A percentile compares a stretch with the other conserved stretches of the same genome.
Conservation (phyloP, 2,329 filamentous ascomycete genomes). For the Shiraia sp. region DNA sequence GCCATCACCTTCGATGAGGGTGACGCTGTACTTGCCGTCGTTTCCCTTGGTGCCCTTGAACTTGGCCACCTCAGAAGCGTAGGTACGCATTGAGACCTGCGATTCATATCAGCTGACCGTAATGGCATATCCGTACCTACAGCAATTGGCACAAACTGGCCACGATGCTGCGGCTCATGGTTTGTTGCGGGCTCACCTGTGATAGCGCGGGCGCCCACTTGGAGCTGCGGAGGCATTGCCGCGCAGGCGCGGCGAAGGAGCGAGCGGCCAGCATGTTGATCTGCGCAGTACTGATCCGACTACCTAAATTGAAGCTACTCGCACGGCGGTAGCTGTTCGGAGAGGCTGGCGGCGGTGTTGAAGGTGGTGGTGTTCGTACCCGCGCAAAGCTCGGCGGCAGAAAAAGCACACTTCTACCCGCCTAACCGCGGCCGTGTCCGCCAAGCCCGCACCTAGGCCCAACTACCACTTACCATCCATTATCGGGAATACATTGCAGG, state of each 20-base stretch:
- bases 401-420: conserved; percentile 38
- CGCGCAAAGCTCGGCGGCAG: conserved; percentile 28
- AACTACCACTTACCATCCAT: too few relatives aligned
- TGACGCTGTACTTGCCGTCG: conserved; percentile 93
- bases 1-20: conserved; percentile 97
- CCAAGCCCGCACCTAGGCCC: conserved; percentile 7
- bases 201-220: conserved; percentile 53
- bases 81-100: conserved; percentile 49
- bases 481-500: too few relatives aligned
- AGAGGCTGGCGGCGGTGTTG: conserved; percentile 19
- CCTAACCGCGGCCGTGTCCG: conserved; percentile 16
- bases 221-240: conserved; percentile 71
- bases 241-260: conserved; percentile 73
- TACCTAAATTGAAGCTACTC: conserved; percentile 42
- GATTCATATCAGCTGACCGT: conserved; percentile 6
- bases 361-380: conserved; percentile 18
- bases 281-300: conserved; percentile 21
- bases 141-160: conserved; percentile 7
- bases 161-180: conserved; percentile 5
- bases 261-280: conserved; percentile 81
- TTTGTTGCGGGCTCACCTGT: conserved; percentile 57
- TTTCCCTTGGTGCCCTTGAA: conserved; percentile 89
- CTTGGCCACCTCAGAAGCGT: conserved; percentile 76
- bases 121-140: neutral
- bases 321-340: conserved; percentile 32